Percentiles rank a stretch among this genome's conserved stretches.
Evolutionary conservation across 805 yeast genomes (phyloP).

Genomic region (Cyberlindnera xishuangbannaensis): DNA sequence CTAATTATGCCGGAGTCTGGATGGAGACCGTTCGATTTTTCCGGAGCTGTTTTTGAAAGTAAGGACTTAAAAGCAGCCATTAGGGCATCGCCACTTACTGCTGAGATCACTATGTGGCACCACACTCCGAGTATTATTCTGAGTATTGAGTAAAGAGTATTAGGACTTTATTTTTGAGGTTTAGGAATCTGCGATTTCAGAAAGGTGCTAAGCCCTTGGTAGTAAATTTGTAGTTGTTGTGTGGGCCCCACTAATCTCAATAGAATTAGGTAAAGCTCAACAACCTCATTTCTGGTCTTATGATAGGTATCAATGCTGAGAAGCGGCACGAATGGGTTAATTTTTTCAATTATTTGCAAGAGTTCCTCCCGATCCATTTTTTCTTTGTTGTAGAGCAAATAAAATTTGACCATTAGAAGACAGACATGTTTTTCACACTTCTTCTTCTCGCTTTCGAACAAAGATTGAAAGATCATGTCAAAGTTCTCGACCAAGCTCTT

Average conservation of each 20-base stretch:
- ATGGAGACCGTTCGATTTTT: too few relatives aligned
- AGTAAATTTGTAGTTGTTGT: conserved; percentile 5
- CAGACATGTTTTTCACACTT: conserved; percentile 22
- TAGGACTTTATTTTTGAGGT: conserved; percentile 2
- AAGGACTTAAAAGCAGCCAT: too few relatives aligned
- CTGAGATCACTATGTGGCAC: too few relatives aligned
- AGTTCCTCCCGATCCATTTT: conserved; percentile 5
- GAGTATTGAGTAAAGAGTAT: background rate
- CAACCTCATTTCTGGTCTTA: conserved; percentile 18
- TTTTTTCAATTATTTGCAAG: conserved; percentile 2
- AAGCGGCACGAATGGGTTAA: conserved; percentile 5
- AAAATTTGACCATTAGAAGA: conserved; percentile 21
- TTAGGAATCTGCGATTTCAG: conserved; percentile 8
- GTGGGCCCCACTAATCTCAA: conserved; percentile 2
- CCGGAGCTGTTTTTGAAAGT: too few relatives aligned
- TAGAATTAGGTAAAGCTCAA: conserved; percentile 17
- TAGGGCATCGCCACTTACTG: too few relatives aligned
- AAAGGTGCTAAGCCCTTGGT: conserved; percentile 11
- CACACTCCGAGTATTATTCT: too few relatives aligned
- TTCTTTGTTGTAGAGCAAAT: conserved; percentile 12
- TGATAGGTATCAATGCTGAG: conserved; percentile 18
- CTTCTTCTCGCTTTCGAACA: conserved; percentile 13
- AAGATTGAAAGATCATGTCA: conserved; percentile 12
- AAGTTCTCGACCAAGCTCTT: conserved; percentile 16
- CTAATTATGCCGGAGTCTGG: too few relatives aligned